Base-by-base conservation (phyloP, 106 monocot species). In the Amphibolis antarctica region DNA sequence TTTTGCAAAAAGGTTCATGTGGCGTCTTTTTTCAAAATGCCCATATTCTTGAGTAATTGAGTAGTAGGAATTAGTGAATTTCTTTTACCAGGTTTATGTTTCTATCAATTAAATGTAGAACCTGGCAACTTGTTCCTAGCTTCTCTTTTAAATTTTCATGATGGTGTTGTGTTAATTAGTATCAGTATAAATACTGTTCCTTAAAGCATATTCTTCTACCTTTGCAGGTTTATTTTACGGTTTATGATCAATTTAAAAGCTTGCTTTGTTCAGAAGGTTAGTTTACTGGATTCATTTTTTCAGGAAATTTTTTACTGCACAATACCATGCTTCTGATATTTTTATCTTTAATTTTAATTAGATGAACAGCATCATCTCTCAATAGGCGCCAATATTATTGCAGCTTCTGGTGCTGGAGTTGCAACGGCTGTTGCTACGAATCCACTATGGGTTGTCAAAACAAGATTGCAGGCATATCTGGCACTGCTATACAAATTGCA, bases 401-500 rank as follows among this genome's bases (percentile, higher is more conserved):
- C 94, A 77, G 94, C 94, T 42, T 61, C 82, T 26, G 86, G 83
- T 64, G 94, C 94, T 61, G 94, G 94, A 60, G 85, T 82, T 74
- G 84, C 86, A 69, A 89, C 94, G 63, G 74, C 94, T 62, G 60
- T 80, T 74, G 65, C 69, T 42, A 96, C 89, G 19, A 96, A 89
- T 80, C 94, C 94, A 44, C 69, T 96, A 60, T 96, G 94, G 94
- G 94, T 96, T 74, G 84, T 96, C 15, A 96, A 96, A 66, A 96
- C 94, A 23, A 83, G 94, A 75, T 79, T 96, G 21, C 94, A 96
- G 79, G 94, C 86, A 79, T 71, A 76, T 66, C n/a, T 50, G 14
- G 15, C 48, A 49, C 1, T 57, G 57, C 24, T 26, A 14, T 28
- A 27, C 25, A 17, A 57, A 28, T 6, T 55, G 24, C 0, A 17